These are phyloP conservation scores for Plectosphaerella cucumerina DNA, from an alignment of 2,329 filamentous ascomycete genomes.

Conservation along the genomic window DNA sequence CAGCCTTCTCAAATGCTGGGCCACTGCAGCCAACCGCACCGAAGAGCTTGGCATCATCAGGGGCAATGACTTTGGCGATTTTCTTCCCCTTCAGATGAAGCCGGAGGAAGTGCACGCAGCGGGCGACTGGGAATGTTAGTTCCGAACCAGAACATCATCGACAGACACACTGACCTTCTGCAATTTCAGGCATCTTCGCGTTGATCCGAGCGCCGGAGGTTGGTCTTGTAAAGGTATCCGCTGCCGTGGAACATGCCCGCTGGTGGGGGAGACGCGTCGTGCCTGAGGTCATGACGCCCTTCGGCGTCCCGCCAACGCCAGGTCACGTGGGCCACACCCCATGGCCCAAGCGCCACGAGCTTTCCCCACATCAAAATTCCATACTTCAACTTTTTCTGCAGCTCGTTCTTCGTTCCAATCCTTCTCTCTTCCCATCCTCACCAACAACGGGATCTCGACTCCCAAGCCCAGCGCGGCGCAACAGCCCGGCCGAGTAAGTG, in stretches of 20 bases:
- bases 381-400: no score
- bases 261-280: no score
- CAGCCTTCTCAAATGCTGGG: constrained; percentile 65
- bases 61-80: constrained; percentile 64
- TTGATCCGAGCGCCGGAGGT: no score
- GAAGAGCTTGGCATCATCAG: constrained; percentile 81
- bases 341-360: no score
- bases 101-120: constrained; percentile 80
- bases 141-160: constrained; percentile 6
- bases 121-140: constrained; percentile 57
- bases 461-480: neutral
- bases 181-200: constrained; percentile 56
- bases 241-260: no score
- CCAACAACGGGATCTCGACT: neutral
- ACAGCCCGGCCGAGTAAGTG: neutral
- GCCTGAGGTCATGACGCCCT: neutral
- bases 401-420: neutral
- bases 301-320: constrained; percentile 12
- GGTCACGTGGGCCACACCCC: constrained; percentile 13
- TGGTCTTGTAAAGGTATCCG: no score
- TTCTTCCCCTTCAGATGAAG: constrained; percentile 81
- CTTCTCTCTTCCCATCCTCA: neutral
- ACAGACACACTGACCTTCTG: constrained; percentile 37
- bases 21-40: constrained; percentile 85
- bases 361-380: no score